phyloP scores from a whole-genome alignment of 164 flowering plant species.

The Liquidambar formosana region DNA sequence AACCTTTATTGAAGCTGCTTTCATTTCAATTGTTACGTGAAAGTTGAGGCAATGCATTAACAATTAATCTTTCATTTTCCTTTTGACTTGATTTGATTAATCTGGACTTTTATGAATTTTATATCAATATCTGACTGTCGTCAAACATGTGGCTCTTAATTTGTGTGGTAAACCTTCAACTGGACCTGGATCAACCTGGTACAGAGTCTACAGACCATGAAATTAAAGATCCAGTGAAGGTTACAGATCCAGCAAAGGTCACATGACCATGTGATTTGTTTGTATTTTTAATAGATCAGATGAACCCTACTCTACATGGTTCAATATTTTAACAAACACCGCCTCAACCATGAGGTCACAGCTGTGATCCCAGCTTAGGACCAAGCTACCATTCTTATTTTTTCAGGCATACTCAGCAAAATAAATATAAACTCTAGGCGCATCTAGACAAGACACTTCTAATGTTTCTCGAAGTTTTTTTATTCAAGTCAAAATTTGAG shows the following conservation, averaged over 20 bases:
- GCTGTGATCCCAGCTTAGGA: background rate
- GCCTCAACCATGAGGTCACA: background rate
- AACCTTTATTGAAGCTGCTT: background rate
- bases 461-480: too few relatives aligned
- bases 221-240: background rate
- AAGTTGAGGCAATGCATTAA: background rate
- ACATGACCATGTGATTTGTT: background rate
- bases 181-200: background rate
- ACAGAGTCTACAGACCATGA: background rate
- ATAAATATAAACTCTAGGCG: too few relatives aligned
- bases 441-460: too few relatives aligned
- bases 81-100: background rate
- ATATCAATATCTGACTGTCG: background rate
- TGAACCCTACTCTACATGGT: background rate
- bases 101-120: background rate
- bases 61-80: background rate
- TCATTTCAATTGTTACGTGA: background rate
- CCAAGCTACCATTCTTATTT: too few relatives aligned
- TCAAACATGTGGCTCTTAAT: background rate
- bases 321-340: background rate
- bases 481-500: too few relatives aligned
- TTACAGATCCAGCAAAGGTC: background rate
- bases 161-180: background rate
- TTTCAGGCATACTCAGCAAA: too few relatives aligned
- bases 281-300: background rate